phyloP scores from a whole-genome alignment of 768 basidiomycete species.

The Dentipellis fragilis region DNA sequence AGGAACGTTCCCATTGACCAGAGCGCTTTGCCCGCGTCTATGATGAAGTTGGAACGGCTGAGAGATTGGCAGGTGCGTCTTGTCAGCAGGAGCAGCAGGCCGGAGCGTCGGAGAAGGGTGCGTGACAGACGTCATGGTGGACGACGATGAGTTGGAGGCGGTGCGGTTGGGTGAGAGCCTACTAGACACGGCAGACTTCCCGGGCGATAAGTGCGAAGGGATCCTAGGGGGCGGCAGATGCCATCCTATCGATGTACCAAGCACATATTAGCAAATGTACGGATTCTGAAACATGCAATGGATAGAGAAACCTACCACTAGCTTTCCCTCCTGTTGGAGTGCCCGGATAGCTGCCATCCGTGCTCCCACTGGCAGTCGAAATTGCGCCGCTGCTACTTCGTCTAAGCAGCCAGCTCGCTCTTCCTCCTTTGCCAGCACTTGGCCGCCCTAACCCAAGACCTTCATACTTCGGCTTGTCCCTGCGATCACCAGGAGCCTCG shows the following conservation, averaged over 20 bases:
- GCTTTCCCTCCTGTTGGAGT: constrained; percentile 56
- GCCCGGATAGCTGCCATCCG: constrained; percentile 33
- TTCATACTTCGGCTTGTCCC: constrained; percentile 38
- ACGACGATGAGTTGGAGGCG: constrained; percentile 48
- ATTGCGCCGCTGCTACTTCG: constrained; percentile 77
- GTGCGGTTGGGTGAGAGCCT: constrained; percentile 35
- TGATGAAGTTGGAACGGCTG: neutral
- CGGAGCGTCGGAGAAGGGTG: constrained; percentile 1
- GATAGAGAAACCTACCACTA: constrained; percentile 21
- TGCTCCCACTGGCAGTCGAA: constrained; percentile 38
- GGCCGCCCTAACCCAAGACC: constrained; percentile 63
- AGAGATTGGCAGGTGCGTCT: neutral
- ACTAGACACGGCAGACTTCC: constrained; percentile 24
- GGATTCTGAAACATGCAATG: neutral
- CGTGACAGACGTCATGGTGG: constrained; percentile 19
- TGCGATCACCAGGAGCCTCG: constrained; percentile 39
- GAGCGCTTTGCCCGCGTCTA: neutral
- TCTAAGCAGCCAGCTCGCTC: constrained; percentile 57
- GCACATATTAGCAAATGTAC: constrained; percentile 1
- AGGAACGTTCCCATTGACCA: neutral
- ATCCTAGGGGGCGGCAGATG: constrained; percentile 40
- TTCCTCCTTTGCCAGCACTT: constrained; percentile 16
- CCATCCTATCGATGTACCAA: constrained; percentile 34
- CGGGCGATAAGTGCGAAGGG: constrained; percentile 40
- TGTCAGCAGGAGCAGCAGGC: neutral